phyloP scores from a whole-genome alignment of 1,284 basidiomycete species.

The Microbotryum intermedium region DNA sequence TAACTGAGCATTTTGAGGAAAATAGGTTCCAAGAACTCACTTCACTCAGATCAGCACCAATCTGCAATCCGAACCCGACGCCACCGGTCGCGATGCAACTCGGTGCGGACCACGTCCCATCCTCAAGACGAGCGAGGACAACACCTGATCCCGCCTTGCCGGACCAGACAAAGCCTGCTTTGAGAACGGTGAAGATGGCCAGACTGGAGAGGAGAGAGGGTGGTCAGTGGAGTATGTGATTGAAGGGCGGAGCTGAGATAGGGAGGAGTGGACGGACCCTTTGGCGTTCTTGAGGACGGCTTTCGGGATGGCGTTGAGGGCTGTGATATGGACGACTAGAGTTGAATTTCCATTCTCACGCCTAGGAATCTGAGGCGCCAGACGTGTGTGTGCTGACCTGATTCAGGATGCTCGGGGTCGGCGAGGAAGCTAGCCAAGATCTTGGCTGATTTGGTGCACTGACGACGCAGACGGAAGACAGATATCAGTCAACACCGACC shows the following conservation, averaged over 20 bases:
- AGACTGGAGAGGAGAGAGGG: slow-evolving; percentile 49
- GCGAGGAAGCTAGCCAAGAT: slow-evolving; percentile 86
- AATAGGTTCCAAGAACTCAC: slow-evolving; percentile 13
- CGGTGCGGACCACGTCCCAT: slow-evolving; percentile 95
- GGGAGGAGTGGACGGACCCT: slow-evolving; percentile 50
- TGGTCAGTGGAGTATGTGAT: not conserved
- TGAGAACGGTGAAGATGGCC: slow-evolving; percentile 87
- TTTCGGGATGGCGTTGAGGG: slow-evolving; percentile 91
- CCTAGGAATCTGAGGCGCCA: no score
- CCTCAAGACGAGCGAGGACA: slow-evolving; percentile 86
- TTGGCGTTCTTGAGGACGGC: slow-evolving; percentile 76
- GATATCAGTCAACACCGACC: not conserved
- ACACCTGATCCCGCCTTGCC: slow-evolving; percentile 91
- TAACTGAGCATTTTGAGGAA: not conserved
- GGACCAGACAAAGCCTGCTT: slow-evolving; percentile 46
- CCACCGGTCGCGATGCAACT: slow-evolving; percentile 97
- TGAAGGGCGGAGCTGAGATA: not conserved
- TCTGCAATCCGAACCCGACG: slow-evolving; percentile 84
- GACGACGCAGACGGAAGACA: slow-evolving; percentile 46
- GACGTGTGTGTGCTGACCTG: slow-evolving; percentile 33
- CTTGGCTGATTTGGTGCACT: slow-evolving; percentile 82
- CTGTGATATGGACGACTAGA: no score
- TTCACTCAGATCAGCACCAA: slow-evolving; percentile 53
- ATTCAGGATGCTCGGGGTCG: slow-evolving; percentile 76
- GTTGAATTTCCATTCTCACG: no score